Evolutionary conservation across 768 basidiomycete species (phyloP), one percentile per base, ranked within the genome.

Genomic region (Boletales sp.): DNA sequence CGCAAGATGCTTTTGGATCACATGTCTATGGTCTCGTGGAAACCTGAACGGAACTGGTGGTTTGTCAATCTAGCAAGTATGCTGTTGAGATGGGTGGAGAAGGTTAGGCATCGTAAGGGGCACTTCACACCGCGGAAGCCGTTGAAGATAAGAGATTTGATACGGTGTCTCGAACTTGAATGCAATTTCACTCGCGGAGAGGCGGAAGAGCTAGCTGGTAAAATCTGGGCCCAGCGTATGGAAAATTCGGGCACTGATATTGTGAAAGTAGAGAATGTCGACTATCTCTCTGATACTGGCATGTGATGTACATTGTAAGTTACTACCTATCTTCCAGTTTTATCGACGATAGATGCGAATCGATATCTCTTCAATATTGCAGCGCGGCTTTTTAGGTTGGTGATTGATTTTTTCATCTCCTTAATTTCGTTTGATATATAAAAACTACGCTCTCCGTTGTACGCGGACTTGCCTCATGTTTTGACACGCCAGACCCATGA

Each of bases 31-130:
- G 4, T 18, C 2, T 63, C 64, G 8, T 66, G 64, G 63, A 46
- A 55, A 17, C 50, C 52, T 1, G 63, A 59, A 31, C 52, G 25
- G 6, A 45, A 30, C 8, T n/a, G 45, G 10, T 64, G 63, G 63
- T 64, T 64, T 11, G 15, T 55, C 28, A 48, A 60, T 28, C 38
- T 61, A 14, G 61, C 64, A 2, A 47, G 58, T 7, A 53, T 44
- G 48, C 12, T 64, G 43, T 34, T 60, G 54, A 46, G n/a, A 31
- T 64, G 54, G 62, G 48, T 60, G 5, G 46, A 25, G 6, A 46
- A 46, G 39, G 10, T 53, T 31, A 60, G n/a, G 31, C 46, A 41
- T 30, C 47, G 38, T 28, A 52, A n/a, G 37, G 35, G 42, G 25
- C 32, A n/a, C 14, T 35, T 49, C 12, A 1, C 32, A 15, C 28